Conservation (phyloP, 768 basidiomycete genomes). For the Infundibulicybe gibba region DNA sequence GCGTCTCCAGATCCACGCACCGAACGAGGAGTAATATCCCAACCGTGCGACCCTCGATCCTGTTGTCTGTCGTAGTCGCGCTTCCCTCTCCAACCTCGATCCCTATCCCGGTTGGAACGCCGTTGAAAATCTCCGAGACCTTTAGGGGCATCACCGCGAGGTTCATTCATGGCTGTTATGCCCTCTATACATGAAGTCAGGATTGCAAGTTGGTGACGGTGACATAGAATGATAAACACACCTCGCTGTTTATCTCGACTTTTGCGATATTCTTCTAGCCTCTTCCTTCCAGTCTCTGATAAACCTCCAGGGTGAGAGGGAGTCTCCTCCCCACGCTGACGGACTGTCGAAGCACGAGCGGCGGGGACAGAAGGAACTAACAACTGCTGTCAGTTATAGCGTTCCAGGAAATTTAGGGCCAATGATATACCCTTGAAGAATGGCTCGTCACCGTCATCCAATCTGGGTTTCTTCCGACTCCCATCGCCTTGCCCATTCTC, state of each 20-base stretch:
- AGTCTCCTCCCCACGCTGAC: slow-evolving; percentile 84
- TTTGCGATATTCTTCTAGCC: slow-evolving; percentile 75
- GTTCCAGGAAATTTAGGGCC: no score
- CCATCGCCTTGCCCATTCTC: slow-evolving; percentile 38
- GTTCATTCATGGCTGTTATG: slow-evolving; percentile 58
- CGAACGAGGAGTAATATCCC: slow-evolving; percentile 63
- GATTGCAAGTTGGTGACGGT: neutral
- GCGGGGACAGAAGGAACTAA: slow-evolving; percentile 78
- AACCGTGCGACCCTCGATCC: slow-evolving; percentile 26
- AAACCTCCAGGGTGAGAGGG: slow-evolving; percentile 92
- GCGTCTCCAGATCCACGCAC: slow-evolving; percentile 56
- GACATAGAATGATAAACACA: slow-evolving; percentile 16
- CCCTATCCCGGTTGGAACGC: slow-evolving; percentile 77
- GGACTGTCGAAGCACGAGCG: slow-evolving; percentile 45
- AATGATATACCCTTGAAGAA: slow-evolving; percentile 78
- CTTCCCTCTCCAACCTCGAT: slow-evolving; percentile 44
- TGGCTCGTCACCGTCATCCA: slow-evolving; percentile 63
- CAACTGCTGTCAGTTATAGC: slow-evolving; percentile 7
- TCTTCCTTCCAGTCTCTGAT: slow-evolving; percentile 65
- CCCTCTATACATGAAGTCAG: slow-evolving; percentile 48
- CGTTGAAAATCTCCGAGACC: slow-evolving; percentile 93
- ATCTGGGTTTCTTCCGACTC: slow-evolving; percentile 63
- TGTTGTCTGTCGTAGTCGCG: slow-evolving; percentile 30
- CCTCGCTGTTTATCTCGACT: slow-evolving; percentile 70
- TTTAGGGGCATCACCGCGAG: slow-evolving; percentile 53